Evolutionary conservation across 306 rosid species (phyloP), one percentile per base, ranked within the genome.

Genomic region (Cicer judaicum): DNA sequence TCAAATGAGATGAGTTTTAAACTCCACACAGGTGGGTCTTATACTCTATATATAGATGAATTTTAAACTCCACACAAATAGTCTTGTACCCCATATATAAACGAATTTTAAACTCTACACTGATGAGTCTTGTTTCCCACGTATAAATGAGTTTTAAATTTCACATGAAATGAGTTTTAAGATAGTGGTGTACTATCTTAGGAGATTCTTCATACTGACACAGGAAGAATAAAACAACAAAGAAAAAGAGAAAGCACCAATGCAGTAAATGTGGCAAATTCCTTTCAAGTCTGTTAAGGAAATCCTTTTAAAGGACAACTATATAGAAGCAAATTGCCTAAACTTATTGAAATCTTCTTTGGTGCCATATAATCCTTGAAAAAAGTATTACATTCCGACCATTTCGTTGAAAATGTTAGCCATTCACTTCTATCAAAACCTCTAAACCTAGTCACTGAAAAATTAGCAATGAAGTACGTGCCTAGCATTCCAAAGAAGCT

Each of bases 331-430:
- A 7, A 75, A 21, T 16, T 41, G 39, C 56, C 36, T 24, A 53
- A 40, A 13, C 46, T 64, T 75, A 0, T 13, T 39, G 34, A 64
- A 64, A 64, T 64, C 34, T 36, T 29, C 36, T 47, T 48, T 10
- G 8, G 57, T 14, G 57, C 77, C 59, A 44, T 29, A 53, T 40
- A 53, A 39, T 60, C 11, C 78, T 61, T 61, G 13, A 38, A 29
- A 60, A 36, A 34, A 5, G 38, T 62, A n/a, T 12, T 49, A 15
- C n/a, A 9, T 56, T 5, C 40, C 9, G n/a, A 64, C 7, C 39
- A 47, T 47, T 16, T 61, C 5, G 12, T 36, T 16, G 18, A 47
- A 46, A 29, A 59, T 12, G 40, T 12, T 11, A 34, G 8, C 5
- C 40, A 29, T 11, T 2, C 12, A 29, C 2, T 59, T 59, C 41